Percentiles rank a stretch among this genome's conserved stretches.
Conservation (phyloP, 208 protist species). For the Leishmania martiniquensis region DNA sequence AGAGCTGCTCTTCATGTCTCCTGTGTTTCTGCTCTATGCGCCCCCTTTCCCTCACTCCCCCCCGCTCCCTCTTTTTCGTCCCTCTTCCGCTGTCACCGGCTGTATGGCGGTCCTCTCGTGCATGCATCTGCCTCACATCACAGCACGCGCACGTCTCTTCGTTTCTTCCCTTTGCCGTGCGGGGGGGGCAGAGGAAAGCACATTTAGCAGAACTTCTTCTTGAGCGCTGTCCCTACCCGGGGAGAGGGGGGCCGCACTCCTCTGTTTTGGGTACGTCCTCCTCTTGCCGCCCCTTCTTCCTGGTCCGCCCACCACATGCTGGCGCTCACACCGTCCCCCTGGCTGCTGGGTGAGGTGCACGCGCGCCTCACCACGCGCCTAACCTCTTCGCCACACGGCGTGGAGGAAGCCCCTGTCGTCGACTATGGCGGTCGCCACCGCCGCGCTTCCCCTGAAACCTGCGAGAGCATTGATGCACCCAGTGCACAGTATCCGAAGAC, state of each 20-base stretch:
- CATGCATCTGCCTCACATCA: not conserved
- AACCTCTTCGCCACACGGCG: not conserved
- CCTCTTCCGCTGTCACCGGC: not conserved
- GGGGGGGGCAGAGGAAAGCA: not conserved
- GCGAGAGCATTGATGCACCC: not conserved
- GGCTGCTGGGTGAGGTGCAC: not conserved
- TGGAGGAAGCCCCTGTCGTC: not conserved
- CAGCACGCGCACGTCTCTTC: not conserved
- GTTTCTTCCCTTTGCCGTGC: not conserved
- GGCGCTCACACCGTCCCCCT: not conserved
- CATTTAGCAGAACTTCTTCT: not conserved
- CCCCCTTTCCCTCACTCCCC: not conserved
- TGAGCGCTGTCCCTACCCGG: not conserved
- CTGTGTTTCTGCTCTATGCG: not conserved
- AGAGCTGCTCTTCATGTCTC: not conserved
- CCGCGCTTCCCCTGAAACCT: not conserved
- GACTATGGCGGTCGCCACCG: not conserved
- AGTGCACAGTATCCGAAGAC: not conserved
- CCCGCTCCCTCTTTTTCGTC: not conserved
- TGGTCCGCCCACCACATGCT: not conserved
- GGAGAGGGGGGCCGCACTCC: not conserved
- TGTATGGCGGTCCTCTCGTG: not conserved
- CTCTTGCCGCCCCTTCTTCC: not conserved
- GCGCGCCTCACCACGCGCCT: not conserved
- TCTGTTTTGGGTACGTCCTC: not conserved